A percentile compares a stretch with the other conserved stretches of the same genome.
These are phyloP conservation scores for Pseudozyma thailandica DNA, from an alignment of 1,284 basidiomycete genomes.

Conservation along the genomic window DNA sequence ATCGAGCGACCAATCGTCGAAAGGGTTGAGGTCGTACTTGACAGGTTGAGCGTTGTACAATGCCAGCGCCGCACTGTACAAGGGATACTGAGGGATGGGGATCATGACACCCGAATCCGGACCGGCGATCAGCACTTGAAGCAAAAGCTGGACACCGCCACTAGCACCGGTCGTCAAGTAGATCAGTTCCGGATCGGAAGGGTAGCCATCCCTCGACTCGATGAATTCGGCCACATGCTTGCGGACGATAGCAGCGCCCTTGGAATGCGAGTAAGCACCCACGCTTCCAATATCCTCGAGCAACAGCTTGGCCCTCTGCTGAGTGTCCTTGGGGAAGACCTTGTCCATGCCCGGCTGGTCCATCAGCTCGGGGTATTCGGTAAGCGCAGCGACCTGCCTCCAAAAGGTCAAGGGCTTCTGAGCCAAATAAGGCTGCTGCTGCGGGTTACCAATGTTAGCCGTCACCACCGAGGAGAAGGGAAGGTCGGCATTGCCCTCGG, in stretches of 20 bases:
- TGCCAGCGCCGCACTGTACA: slow-evolving; percentile 94
- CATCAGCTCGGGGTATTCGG: slow-evolving; percentile 89
- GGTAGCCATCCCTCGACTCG: slow-evolving; percentile 72
- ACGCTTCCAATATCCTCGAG: slow-evolving; percentile 88
- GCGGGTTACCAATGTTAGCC: slow-evolving; percentile 97
- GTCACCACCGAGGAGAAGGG: slow-evolving; percentile 91
- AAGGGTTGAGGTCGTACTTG: slow-evolving; percentile 88
- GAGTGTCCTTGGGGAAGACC: slow-evolving; percentile 83
- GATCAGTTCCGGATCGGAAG: slow-evolving; percentile 84
- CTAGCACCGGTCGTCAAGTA: slow-evolving; percentile 95
- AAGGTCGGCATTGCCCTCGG: slow-evolving; percentile 72
- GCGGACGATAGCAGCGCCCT: slow-evolving; percentile 89
- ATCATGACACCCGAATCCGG: slow-evolving; percentile 82
- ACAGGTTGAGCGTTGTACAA: slow-evolving; percentile 83
- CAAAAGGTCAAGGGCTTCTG: slow-evolving; percentile 93
- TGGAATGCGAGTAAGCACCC: slow-evolving; percentile 95
- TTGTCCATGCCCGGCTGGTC: slow-evolving; percentile 76
- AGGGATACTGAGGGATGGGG: slow-evolving; percentile 97
- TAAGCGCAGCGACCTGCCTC: slow-evolving; percentile 89
- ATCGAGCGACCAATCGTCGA: slow-evolving; percentile 85
- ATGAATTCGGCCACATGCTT: slow-evolving; percentile 91
- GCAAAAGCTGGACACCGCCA: slow-evolving; percentile 86
- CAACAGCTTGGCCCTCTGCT: slow-evolving; percentile 83
- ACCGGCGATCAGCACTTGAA: slow-evolving; percentile 80
- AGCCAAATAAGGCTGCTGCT: slow-evolving; percentile 87